Conservation (phyloP, 179 eudicot species). For the Spergularia azorica region DNA sequence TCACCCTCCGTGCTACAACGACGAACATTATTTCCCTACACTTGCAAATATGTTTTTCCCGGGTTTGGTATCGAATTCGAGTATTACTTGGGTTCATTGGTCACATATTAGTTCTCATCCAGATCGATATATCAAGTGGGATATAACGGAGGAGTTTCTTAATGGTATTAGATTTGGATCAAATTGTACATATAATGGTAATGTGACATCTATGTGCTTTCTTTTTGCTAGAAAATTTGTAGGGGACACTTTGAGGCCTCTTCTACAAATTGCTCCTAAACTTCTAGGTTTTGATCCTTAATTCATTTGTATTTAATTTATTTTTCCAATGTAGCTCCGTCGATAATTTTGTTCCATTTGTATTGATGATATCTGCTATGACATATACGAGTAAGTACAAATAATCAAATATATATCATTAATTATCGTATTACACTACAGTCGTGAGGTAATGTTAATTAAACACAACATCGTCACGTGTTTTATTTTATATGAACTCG, state of each 20-base stretch:
- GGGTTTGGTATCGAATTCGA: slow-evolving; percentile 31
- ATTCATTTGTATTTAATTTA: neutral
- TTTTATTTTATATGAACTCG: no score
- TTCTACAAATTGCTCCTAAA: slow-evolving; percentile 39
- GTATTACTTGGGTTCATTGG: slow-evolving; percentile 62
- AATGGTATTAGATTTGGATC: slow-evolving; percentile 35
- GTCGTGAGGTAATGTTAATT: no score
- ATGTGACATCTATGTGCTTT: slow-evolving; percentile 34
- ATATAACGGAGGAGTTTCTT: slow-evolving; percentile 41
- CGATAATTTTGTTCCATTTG: no score
- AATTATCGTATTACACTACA: no score
- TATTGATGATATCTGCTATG: no score
- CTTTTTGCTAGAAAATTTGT: slow-evolving; percentile 68
- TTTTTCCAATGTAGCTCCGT: no score
- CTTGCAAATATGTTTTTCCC: slow-evolving; percentile 37
- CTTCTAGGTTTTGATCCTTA: slow-evolving; percentile 41
- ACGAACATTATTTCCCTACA: slow-evolving; percentile 69
- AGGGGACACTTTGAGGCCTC: slow-evolving; percentile 39
- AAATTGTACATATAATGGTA: slow-evolving; percentile 45
- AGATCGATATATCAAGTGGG: slow-evolving; percentile 33
- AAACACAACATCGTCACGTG: no score
- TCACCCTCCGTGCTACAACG: slow-evolving; percentile 47
- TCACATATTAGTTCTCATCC: slow-evolving; percentile 54
- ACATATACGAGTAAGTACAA: no score
- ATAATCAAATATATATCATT: no score